Evolutionary conservation across 768 basidiomycete genomes (phyloP).

Genomic region (Naganishia randhawae): DNA sequence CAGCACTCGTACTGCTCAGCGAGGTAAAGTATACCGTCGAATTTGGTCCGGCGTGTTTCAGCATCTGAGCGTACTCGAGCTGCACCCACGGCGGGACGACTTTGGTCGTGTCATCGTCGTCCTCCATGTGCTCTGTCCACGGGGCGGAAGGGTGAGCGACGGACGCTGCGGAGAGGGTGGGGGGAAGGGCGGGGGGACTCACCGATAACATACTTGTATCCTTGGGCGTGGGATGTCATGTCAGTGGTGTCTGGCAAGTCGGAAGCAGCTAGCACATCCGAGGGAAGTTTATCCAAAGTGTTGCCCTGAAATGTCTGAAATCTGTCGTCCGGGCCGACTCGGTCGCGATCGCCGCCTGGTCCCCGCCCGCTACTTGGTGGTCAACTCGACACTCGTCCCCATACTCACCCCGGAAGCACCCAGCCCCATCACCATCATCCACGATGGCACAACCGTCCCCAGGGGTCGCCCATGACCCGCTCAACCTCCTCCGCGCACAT

Average conservation of each 20-base stretch:
- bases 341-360: conserved; percentile 5
- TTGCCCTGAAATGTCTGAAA: background rate
- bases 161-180: background rate
- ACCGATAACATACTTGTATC: conserved; percentile 62
- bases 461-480: conserved; percentile 37
- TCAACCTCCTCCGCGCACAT: conserved; percentile 46
- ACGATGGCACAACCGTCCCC: conserved; percentile 2
- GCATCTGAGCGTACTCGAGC: conserved; percentile 90
- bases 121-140: conserved; percentile 58
- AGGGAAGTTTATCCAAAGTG: too few species aligned
- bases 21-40: conserved; percentile 77
- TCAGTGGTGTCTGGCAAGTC: too few species aligned
- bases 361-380: background rate
- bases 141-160: background rate
- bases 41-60: conserved; percentile 63
- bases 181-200: conserved; percentile 23
- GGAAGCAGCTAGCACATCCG: too few species aligned
- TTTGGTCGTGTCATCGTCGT: conserved; percentile 76
- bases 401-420: too few species aligned
- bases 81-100: conserved; percentile 73
- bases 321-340: background rate
- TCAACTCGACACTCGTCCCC: background rate
- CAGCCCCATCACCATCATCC: too few species aligned
- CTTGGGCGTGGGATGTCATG: conserved; percentile 28
- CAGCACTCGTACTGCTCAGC: conserved; percentile 60